Evolutionary conservation across 2,329 filamentous ascomycete species (phyloP).

Genomic region (Arthrobotrys musiformis): DNA sequence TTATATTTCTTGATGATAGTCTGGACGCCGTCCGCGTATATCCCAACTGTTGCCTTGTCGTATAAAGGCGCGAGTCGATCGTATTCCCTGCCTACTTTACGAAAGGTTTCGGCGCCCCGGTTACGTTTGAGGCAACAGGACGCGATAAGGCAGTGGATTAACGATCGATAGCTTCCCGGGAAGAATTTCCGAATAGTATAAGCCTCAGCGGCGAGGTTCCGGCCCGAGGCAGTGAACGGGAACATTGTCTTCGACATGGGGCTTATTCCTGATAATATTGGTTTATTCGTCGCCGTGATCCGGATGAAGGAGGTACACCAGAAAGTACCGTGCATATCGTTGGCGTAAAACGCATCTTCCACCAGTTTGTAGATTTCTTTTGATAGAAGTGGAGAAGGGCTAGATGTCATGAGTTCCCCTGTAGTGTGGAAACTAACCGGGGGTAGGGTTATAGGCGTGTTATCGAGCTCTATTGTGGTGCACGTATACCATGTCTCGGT

Average conservation of each 20-base stretch:
- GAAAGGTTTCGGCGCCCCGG: neutral
- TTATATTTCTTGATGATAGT: neutral
- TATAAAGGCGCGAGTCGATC: neutral
- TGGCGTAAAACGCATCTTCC: conserved; percentile 4
- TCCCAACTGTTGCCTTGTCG: neutral
- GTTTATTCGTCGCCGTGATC: neutral
- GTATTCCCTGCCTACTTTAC: neutral
- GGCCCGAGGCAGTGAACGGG: neutral
- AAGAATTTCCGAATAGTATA: neutral
- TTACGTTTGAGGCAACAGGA: neutral
- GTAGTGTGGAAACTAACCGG: neutral
- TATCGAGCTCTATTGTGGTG: neutral
- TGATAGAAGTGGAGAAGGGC: neutral
- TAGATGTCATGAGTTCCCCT: no score
- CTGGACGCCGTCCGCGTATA: neutral
- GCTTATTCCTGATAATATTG: neutral
- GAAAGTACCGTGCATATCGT: neutral
- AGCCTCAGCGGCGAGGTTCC: neutral
- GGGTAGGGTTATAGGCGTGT: neutral
- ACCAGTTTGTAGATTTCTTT: neutral
- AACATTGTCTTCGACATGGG: conserved; percentile 10
- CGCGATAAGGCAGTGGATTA: neutral
- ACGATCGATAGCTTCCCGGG: conserved; percentile 1
- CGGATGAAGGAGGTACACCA: neutral
- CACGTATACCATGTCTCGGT: neutral